Evolutionary conservation across 495 filamentous ascomycete species (phyloP).

Genomic region (Penicillium dipodomyicola): DNA sequence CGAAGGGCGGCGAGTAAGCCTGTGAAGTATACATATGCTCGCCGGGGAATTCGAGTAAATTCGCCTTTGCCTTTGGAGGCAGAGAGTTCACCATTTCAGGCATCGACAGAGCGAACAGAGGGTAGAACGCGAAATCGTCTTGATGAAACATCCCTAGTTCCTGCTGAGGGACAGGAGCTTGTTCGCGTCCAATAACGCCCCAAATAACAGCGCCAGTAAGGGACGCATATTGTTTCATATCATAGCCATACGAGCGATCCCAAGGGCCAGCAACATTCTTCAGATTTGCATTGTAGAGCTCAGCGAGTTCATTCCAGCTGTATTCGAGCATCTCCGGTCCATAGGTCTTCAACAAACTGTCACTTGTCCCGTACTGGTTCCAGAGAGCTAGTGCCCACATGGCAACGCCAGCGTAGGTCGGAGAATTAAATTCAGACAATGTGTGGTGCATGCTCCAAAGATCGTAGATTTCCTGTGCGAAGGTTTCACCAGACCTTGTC

Average conservation of each 20-base stretch:
- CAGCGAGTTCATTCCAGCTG: slow-evolving; percentile 33
- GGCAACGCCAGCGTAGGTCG: slow-evolving; percentile 45
- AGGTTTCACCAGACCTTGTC: slow-evolving; percentile 34
- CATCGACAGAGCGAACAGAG: slow-evolving; percentile 34
- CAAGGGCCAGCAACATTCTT: slow-evolving; percentile 44
- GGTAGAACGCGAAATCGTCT: slow-evolving; percentile 40
- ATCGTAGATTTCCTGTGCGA: slow-evolving; percentile 35
- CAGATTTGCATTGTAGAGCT: slow-evolving; percentile 38
- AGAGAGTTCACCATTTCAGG: slow-evolving; percentile 29
- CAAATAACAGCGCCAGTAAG: slow-evolving; percentile 39
- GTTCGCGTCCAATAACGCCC: slow-evolving; percentile 34
- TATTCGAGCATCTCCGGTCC: slow-evolving; percentile 27
- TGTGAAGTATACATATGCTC: slow-evolving; percentile 36
- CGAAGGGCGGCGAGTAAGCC: slow-evolving; percentile 40
- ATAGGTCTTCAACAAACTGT: slow-evolving; percentile 32
- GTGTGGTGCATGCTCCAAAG: slow-evolving; percentile 38
- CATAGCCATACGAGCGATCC: slow-evolving; percentile 44
- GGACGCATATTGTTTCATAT: slow-evolving; percentile 43
- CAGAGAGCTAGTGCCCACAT: slow-evolving; percentile 43
- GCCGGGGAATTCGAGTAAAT: slow-evolving; percentile 32
- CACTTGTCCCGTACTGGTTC: slow-evolving; percentile 32
- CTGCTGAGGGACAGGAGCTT: slow-evolving; percentile 23
- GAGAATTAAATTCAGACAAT: slow-evolving; percentile 43
- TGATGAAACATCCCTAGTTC: slow-evolving; percentile 36
- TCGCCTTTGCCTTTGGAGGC: slow-evolving; percentile 12